A percentile compares a stretch with the other conserved stretches of the same genome.
phyloP scores from a whole-genome alignment of 1,284 basidiomycete genomes.

The Ganoderma resinaceum region DNA sequence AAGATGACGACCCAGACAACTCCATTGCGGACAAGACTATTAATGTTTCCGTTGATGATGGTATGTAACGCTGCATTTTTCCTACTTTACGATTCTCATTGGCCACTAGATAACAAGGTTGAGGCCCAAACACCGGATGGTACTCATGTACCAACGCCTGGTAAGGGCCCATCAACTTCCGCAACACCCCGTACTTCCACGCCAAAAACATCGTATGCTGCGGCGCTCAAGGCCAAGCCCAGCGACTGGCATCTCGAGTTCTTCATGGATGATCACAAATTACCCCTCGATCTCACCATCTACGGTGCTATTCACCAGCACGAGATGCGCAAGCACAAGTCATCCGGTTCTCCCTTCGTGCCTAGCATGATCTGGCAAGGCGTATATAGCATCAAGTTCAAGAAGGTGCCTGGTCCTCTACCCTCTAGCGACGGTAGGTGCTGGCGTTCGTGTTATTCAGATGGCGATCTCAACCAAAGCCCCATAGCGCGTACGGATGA shows the following conservation, averaged over 20 bases:
- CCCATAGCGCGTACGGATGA: conserved; percentile 44
- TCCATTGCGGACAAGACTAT: conserved; percentile 82
- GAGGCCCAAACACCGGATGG: conserved; percentile 97
- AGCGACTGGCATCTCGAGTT: conserved; percentile 98
- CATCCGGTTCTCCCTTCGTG: conserved; percentile 60
- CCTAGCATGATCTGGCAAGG: conserved; percentile 87
- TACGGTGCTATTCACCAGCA: conserved; percentile 95
- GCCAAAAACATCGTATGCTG: conserved; percentile 84
- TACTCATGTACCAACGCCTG: conserved; percentile 91
- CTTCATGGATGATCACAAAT: conserved; percentile 84
- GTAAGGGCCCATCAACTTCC: conserved; percentile 44
- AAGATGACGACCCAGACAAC: conserved; percentile 71
- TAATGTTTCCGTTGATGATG: conserved; percentile 82
- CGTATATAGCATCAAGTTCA: conserved; percentile 91
- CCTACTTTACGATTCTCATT: background rate
- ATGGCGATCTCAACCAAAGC: background rate
- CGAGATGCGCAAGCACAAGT: conserved; percentile 69
- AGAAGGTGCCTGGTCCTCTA: conserved; percentile 88
- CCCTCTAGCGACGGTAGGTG: conserved; percentile 65
- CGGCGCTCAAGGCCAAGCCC: conserved; percentile 91
- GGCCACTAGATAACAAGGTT: conserved; percentile 77
- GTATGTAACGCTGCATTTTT: conserved; percentile 46
- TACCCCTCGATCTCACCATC: conserved; percentile 90
- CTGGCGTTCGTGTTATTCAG: background rate
- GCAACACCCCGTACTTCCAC: conserved; percentile 49